phyloP scores from a whole-genome alignment of 2,329 filamentous ascomycete species.

The Sodiomyces alkalinus region DNA sequence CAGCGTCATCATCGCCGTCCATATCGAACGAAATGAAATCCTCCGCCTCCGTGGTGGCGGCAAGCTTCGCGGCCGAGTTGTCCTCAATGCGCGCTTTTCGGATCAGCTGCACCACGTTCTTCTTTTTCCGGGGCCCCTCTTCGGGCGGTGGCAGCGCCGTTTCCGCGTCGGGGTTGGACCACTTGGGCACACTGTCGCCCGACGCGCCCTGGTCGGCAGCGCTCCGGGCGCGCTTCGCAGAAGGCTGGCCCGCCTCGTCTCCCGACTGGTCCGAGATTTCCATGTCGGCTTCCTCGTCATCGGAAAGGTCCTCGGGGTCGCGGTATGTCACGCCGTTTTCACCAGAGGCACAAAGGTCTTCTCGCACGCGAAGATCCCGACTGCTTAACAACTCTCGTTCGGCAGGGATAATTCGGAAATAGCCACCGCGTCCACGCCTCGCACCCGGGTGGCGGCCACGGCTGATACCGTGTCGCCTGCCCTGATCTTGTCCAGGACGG shows the following conservation, averaged over 20 bases:
- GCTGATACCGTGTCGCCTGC: constrained; percentile 3
- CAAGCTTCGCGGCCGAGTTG: constrained; percentile 24
- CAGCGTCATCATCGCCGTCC: constrained; percentile 36
- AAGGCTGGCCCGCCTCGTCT: constrained; percentile 23
- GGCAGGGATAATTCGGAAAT: constrained; percentile 19
- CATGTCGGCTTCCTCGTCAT: constrained; percentile 50
- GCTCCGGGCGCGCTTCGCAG: constrained; percentile 26
- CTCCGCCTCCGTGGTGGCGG: constrained; percentile 42
- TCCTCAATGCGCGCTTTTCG: constrained; percentile 67
- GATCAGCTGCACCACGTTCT: constrained; percentile 80
- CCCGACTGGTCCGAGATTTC: constrained; percentile 39
- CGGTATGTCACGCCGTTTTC: constrained; percentile 34
- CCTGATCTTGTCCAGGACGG: constrained; percentile 11
- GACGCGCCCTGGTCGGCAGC: constrained; percentile 16
- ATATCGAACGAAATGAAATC: constrained; percentile 86
- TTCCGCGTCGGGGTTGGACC: constrained; percentile 95
- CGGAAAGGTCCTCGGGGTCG: constrained; percentile 40
- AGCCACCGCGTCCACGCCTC: constrained; percentile 12
- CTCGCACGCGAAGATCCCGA: constrained; percentile 18
- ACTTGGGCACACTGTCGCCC: constrained; percentile 48
- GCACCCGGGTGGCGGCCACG: background rate
- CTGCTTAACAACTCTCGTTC: constrained; percentile 34
- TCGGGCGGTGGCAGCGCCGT: constrained; percentile 71
- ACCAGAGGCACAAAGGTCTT: constrained; percentile 32
- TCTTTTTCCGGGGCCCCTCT: constrained; percentile 57